Conservation (phyloP, 108 stramenopile species). For the Phaeodactylum tricornutum region DNA sequence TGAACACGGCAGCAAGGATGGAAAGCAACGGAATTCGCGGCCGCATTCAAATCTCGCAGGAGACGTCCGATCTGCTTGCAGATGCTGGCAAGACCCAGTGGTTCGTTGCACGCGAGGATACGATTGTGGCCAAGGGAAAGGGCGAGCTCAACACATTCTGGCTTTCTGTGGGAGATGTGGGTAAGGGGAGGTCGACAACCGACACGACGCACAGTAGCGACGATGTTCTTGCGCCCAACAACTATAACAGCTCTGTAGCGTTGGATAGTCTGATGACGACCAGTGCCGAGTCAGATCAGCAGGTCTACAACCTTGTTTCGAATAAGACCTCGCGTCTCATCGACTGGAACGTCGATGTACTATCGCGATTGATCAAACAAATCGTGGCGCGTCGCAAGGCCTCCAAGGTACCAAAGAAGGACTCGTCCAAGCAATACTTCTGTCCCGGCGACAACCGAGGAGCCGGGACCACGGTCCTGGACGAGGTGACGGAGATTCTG, state of each 20-base stretch:
- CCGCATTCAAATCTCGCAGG: constrained; percentile 1
- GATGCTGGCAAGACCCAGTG: background rate
- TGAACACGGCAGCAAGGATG: constrained; percentile 2
- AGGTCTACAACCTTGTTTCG: background rate
- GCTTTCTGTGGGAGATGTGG: background rate
- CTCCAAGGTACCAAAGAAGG: background rate
- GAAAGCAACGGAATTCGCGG: background rate
- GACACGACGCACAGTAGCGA: background rate
- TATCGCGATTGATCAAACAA: background rate
- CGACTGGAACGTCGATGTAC: constrained; percentile 5
- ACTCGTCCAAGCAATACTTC: background rate
- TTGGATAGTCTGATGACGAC: background rate
- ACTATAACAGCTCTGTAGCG: background rate
- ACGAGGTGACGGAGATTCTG: background rate
- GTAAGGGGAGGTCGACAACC: background rate
- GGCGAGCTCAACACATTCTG: constrained; percentile 32
- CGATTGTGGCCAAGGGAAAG: constrained; percentile 22
- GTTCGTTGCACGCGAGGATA: background rate
- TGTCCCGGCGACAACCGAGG: background rate
- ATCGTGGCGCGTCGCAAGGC: constrained; percentile 4
- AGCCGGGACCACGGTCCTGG: background rate
- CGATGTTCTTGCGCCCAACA: background rate
- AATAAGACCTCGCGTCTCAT: background rate
- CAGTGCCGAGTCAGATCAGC: background rate
- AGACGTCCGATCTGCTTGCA: background rate